Conservation (phyloP, 208 protist genomes). For the Crithidia sp. region DNA sequence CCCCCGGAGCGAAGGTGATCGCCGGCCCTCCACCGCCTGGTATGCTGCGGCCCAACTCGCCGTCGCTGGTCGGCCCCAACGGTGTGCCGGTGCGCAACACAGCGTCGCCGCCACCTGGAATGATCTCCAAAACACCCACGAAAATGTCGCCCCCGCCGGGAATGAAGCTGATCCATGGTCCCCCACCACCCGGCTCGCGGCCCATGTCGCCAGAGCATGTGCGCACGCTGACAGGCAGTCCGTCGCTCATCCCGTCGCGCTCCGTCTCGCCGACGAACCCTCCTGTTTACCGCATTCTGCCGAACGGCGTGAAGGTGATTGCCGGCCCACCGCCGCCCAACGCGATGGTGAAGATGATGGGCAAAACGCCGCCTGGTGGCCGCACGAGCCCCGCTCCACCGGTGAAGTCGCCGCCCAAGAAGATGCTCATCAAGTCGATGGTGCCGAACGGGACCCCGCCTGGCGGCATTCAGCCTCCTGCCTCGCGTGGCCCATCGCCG, state of each 20-base stretch:
- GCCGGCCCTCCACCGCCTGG: conserved; percentile 5
- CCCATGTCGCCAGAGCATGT: conserved; percentile 21
- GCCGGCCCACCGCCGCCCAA: conserved; percentile 47
- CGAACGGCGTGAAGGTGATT: conserved; percentile 66
- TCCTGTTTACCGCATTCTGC: conserved; percentile 26
- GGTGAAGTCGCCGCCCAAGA: conserved; percentile 23
- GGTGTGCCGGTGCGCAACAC: neutral
- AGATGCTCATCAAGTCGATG: conserved; percentile 40
- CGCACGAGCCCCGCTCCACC: conserved; percentile 21
- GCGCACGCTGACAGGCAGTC: conserved; percentile 8
- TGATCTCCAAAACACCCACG: conserved; percentile 17
- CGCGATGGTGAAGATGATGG: conserved; percentile 16
- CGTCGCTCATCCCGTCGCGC: conserved; percentile 21
- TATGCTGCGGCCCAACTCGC: neutral
- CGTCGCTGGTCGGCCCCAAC: conserved; percentile 2
- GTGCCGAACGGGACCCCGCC: conserved; percentile 5
- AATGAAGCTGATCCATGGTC: conserved; percentile 48
- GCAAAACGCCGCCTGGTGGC: conserved; percentile 18
- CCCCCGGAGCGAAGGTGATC: conserved; percentile 21
- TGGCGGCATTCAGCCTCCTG: conserved; percentile 14
- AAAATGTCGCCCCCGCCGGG: conserved; percentile 35
- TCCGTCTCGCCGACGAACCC: conserved; percentile 36
- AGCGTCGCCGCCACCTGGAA: conserved; percentile 24
- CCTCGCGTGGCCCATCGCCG: conserved; percentile 18
- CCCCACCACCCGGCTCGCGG: conserved; percentile 49